phyloP scores from a whole-genome alignment of 768 basidiomycete genomes.

The Fistulinella prunicolor region DNA sequence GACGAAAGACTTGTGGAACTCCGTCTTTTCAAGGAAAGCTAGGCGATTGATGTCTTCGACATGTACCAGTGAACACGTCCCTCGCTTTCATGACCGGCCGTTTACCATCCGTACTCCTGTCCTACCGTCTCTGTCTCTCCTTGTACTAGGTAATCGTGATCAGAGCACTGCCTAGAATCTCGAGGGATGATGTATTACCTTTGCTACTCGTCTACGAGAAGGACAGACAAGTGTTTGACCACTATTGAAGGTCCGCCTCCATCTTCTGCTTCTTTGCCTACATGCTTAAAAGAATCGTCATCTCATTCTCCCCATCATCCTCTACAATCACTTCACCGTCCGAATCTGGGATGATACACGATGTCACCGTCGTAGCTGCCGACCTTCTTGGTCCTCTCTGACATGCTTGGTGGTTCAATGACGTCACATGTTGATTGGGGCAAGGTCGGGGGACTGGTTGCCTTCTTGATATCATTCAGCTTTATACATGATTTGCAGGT shows the following conservation, averaged over 20 bases:
- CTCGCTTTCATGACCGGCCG: slow-evolving; percentile 59
- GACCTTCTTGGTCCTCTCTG: slow-evolving; percentile 46
- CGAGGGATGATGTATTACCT: slow-evolving; percentile 39
- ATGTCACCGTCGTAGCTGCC: slow-evolving; percentile 48
- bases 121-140: slow-evolving; percentile 56
- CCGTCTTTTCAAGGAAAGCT: slow-evolving; percentile 42
- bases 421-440: slow-evolving; percentile 22
- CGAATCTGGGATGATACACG: slow-evolving; percentile 66
- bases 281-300: slow-evolving; percentile 29
- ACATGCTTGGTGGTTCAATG: slow-evolving; percentile 10
- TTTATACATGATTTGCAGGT: slow-evolving; percentile 26
- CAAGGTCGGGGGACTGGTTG: slow-evolving; percentile 33
- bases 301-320: slow-evolving; percentile 35
- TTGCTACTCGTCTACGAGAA: slow-evolving; percentile 68
- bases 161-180: slow-evolving; percentile 7
- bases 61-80: neutral
- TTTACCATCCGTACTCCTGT: slow-evolving; percentile 50
- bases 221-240: slow-evolving; percentile 62
- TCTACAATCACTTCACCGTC: slow-evolving; percentile 60
- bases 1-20: slow-evolving; percentile 64
- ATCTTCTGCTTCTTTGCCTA: slow-evolving; percentile 38
- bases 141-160: slow-evolving; percentile 45
- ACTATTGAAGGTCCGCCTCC: slow-evolving; percentile 52
- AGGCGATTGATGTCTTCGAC: neutral
- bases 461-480: slow-evolving; percentile 39